Evolutionary conservation across 306 rosid genomes (phyloP).

Genomic region (Vigna hirtella): DNA sequence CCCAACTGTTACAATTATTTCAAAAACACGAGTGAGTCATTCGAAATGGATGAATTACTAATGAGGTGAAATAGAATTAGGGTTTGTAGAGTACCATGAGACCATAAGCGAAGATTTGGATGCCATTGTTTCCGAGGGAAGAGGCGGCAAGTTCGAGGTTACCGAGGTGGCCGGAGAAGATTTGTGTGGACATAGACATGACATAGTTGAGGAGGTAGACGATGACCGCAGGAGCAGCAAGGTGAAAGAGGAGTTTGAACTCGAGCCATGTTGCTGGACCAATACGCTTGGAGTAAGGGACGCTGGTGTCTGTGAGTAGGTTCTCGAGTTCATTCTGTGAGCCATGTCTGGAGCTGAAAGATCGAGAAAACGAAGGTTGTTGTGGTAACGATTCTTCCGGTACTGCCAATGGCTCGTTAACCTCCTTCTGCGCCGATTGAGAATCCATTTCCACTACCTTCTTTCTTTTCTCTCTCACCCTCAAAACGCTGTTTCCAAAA

Average conservation of each 20-base stretch:
- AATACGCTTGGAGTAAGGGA: conserved; percentile 42
- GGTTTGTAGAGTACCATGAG: conserved; percentile 53
- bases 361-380: conserved; percentile 12
- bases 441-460: conserved; percentile 40
- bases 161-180: conserved; percentile 75
- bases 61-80: no score
- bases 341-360: conserved; percentile 38
- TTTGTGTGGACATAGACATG: conserved; percentile 77
- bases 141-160: conserved; percentile 78
- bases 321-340: conserved; percentile 58
- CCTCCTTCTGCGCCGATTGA: conserved; percentile 1
- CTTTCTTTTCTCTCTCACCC: no score
- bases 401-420: conserved; percentile 37
- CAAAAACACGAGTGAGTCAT: no score
- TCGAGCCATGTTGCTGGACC: conserved; percentile 64
- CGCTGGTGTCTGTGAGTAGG: conserved; percentile 54
- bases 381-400: background rate
- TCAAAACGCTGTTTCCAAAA: no score
- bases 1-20: conserved; percentile 59
- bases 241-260: conserved; percentile 53
- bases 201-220: conserved; percentile 68
- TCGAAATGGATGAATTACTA: no score
- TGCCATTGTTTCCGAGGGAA: conserved; percentile 79
- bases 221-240: conserved; percentile 72
- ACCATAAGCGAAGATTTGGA: conserved; percentile 78